phyloP scores from a whole-genome alignment of 2,329 filamentous ascomycete genomes.

The Cordyceps farinosa region DNA sequence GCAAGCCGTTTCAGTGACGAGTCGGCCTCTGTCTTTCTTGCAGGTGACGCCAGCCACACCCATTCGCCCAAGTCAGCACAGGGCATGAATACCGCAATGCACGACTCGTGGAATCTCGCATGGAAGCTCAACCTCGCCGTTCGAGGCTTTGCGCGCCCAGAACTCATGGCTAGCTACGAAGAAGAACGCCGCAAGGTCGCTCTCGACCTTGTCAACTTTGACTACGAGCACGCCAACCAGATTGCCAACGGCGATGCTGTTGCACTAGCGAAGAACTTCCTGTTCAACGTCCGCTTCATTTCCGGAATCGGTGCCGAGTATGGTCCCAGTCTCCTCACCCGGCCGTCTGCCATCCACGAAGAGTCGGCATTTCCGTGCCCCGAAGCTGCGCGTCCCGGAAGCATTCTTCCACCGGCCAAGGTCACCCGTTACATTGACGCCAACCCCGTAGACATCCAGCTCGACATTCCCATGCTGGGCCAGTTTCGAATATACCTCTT shows the following conservation, averaged over 20 bases:
- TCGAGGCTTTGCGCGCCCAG: conserved; percentile 51
- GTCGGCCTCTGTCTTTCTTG: conserved; percentile 61
- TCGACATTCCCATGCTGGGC: conserved; percentile 72
- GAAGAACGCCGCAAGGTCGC: conserved; percentile 60
- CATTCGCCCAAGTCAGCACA: conserved; percentile 71
- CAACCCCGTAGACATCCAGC: conserved; percentile 72
- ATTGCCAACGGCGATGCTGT: conserved; percentile 59
- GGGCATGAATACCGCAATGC: conserved; percentile 61
- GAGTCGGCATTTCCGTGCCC: conserved; percentile 26
- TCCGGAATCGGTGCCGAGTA: conserved; percentile 67
- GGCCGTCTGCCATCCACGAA: conserved; percentile 39
- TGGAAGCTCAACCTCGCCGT: conserved; percentile 52
- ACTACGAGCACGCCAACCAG: conserved; percentile 55
- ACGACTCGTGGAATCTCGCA: conserved; percentile 59
- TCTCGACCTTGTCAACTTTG: conserved; percentile 56
- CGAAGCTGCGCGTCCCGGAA: conserved; percentile 45
- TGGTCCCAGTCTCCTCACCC: conserved; percentile 49
- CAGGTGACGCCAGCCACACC: conserved; percentile 68
- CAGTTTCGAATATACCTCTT: conserved; percentile 76
- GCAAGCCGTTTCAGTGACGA: conserved; percentile 66
- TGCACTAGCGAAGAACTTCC: conserved; percentile 65
- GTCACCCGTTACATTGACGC: conserved; percentile 73
- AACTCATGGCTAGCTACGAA: conserved; percentile 59
- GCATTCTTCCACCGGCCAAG: conserved; percentile 62
- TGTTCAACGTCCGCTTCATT: conserved; percentile 69